Base-by-base conservation (phyloP, 2,329 filamentous ascomycete species). In the Aspergillus terreus region DNA sequence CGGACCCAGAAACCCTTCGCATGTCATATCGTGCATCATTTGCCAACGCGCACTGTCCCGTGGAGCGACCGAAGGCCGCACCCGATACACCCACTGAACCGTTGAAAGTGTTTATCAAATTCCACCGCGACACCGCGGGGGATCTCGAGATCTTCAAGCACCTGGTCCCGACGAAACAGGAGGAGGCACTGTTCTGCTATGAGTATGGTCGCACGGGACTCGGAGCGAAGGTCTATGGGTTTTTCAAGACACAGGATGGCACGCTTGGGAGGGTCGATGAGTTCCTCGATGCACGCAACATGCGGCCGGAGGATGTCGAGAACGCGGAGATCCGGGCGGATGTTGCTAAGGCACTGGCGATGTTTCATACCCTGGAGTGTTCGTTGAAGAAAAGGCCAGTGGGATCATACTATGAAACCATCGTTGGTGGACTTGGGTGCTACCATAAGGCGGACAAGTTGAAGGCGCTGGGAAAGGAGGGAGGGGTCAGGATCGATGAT, bases 401-500 rank as follows among this genome's bases (percentile, higher is more conserved):
- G 42, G 42, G 15, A 6, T 15, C 23, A 44, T 44, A 44, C 42
- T 44, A 44, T 44, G 42, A 44, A 44, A 19, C 42, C 42, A 21
- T 27, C 42, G 30, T 44, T 14, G 23, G 23, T 44, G 42, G 42
- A 14, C 42, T 44, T 19, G 27, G 4, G 42, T 32, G 15, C 4
- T 44, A 44, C 42, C 42, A 44, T 23, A 44, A 44, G 42, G 27
- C 27, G 42, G 42, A 44, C 21, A 44, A 44, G 42, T 44, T 44
- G 42, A 44, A 44, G 21, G 42, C 23, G 30, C 42, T 44, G 9
- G 42, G 42, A 1, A 44, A 17, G 15, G 42, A 44, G 23, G 42
- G 42, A 44, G 21, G 42, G 10, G 25, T 44, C 21, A 27, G 10
- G 12, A 15, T 44, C 11, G 42, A 44, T 11, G 27, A 30, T 12